phyloP scores from a whole-genome alignment of 2,329 filamentous ascomycete genomes.

The Fonsecaea pedrosoi region DNA sequence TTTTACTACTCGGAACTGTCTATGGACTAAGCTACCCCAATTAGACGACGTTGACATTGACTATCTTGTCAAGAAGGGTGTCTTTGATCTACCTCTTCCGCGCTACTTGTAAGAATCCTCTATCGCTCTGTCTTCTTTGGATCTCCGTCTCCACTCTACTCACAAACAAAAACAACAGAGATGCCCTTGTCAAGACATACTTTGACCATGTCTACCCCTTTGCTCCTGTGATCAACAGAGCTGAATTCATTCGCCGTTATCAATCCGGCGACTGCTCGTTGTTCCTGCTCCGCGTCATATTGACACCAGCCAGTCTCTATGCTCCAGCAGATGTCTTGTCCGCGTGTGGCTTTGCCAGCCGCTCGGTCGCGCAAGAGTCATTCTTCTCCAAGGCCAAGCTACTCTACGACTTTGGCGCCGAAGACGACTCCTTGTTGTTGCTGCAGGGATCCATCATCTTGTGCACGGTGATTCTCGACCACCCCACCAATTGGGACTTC shows the following conservation, averaged over 20 bases:
- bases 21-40: constrained; percentile 37
- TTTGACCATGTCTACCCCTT: constrained; percentile 41
- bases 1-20: constrained; percentile 38
- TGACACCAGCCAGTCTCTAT: constrained; percentile 39
- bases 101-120: constrained; percentile 37
- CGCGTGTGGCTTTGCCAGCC: constrained; percentile 39
- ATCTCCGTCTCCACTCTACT: constrained; percentile 31
- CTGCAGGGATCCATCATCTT: constrained; percentile 41
- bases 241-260: constrained; percentile 39
- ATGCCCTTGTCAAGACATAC: constrained; percentile 39
- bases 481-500: constrained; percentile 38
- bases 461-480: constrained; percentile 40
- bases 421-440: constrained; percentile 39
- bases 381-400: constrained; percentile 41
- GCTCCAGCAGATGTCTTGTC: constrained; percentile 39
- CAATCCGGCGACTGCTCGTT: constrained; percentile 40
- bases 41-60: constrained; percentile 40
- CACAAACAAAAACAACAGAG: constrained; percentile 33
- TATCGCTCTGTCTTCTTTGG: constrained; percentile 16
- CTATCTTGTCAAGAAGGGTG: constrained; percentile 41
- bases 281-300: constrained; percentile 39
- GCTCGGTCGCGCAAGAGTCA: constrained; percentile 39
- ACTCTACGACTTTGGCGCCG: constrained; percentile 39
- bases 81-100: constrained; percentile 40
- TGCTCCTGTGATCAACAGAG: constrained; percentile 38